Evolutionary conservation across 495 filamentous ascomycete species (phyloP), one percentile per base, ranked within the genome.

Genomic region (Lepraria neglecta): DNA sequence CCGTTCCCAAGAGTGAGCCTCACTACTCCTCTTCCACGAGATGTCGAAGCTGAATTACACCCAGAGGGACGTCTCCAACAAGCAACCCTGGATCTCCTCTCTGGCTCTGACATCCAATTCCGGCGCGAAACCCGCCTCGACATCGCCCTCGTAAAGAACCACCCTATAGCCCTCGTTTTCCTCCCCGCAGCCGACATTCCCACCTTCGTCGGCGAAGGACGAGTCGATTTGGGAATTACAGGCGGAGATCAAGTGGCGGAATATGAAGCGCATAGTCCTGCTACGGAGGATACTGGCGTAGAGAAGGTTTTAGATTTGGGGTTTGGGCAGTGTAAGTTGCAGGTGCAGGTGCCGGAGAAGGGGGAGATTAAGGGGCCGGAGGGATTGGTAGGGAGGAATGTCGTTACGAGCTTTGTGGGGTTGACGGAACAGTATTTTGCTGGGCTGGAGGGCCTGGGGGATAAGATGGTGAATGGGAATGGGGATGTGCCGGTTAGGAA

Each of bases 181-280:
- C 90, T 98, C 43, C 94, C 94, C 28, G 94, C 91, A 40, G 92
- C 89, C 58, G 94, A 97, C 72, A 98, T 98, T 70, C 95, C 94
- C 30, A 92, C 89, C 57, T 97, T 97, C 66, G 91, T 98, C 47
- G 94, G 92, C 31, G 91, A 97, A 72, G 94, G 94, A 33, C 84
- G 87, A 55, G 94, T 97, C 15, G 91, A 95, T 70, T 75, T 98
- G 6, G 94, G 94, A 57, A 98, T 98, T 64, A 98, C 94, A 0
- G 94, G 94, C 42, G 80, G 82, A 56, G 95, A 98, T 72, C 90
- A 95, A 67, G 89, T 97, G 21, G 86, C 85, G 27, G 95, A 97
- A 75, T 89, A 96, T 77, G 91, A 92, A 73, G 83, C 87, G 3
- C 80, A 77, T 42, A 78, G 87, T 11, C 79, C 86, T 71, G 46